Base-by-base conservation (phyloP, 2,329 filamentous ascomycete species). In the Aspergillus hiratsukae region DNA sequence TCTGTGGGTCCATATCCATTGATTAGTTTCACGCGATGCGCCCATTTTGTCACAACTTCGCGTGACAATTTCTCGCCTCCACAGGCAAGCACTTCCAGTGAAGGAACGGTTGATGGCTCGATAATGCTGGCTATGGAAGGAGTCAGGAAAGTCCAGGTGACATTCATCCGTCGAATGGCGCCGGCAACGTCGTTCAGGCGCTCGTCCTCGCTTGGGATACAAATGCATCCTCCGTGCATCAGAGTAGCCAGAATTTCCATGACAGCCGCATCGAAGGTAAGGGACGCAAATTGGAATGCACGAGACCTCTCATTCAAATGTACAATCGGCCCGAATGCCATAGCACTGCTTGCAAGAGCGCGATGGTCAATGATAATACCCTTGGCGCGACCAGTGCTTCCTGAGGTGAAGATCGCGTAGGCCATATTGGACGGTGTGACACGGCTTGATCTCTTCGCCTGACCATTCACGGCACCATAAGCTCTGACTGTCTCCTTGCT, bases 1-100 rank as follows among this genome's bases (percentile, higher is more conserved):
- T 76, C 74, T 6, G 72, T 71, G 3, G 74, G 72, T 3, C 74
- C 74, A 53, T 76, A 76, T 14, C 62, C 68, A 51, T 73, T 75
- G 54, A 73, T 65, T 25, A 80, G 61, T 9, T 70, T 72, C 0
- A 74, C 69, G 10, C 60, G 64, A 23, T 69, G 68, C 14, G 79
- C 81, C 92, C 92, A 96, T 49, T 80, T 81, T 0, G 81, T 78
- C 43, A 88, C 84, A 0, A 96, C 89, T 29, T 84, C 82, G 35
- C 84, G 82, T 0, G 89, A 91, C 74, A 96, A 81, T 1, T 88
- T 84, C 71, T 81, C 79, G 41, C 79, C 79, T 46, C 76, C 77
- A 17, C 72, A 69, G 0, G 74, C 69, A 8, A 81, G 66, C 1
- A 72, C 72, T 56, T 79, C 75, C 52, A 81, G 60, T 4, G 70